A percentile compares a stretch with the other conserved stretches of the same genome.
Evolutionary conservation across 2,329 filamentous ascomycete genomes (phyloP).

Genomic region (Fusarium sp.): DNA sequence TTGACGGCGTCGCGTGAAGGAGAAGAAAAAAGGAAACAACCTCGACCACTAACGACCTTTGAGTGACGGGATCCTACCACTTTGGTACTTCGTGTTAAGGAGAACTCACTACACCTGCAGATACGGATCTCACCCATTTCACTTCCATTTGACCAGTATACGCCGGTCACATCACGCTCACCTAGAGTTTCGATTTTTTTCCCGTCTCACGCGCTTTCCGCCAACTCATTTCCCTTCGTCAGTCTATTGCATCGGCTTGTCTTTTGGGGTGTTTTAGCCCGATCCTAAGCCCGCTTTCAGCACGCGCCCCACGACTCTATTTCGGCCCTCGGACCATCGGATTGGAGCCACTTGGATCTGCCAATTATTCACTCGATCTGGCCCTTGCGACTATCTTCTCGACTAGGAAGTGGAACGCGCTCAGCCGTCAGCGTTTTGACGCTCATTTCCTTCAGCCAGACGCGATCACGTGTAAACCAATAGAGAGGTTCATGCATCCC

Average conservation of each 20-base stretch:
- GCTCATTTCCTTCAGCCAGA: slow-evolving; percentile 12
- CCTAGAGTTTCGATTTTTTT: slow-evolving; percentile 15
- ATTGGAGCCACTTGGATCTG: slow-evolving; percentile 39
- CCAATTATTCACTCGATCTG: slow-evolving; percentile 35
- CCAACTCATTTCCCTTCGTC: slow-evolving; percentile 34
- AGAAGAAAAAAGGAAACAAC: slow-evolving; percentile 27
- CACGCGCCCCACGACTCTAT: slow-evolving; percentile 45
- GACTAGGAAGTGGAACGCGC: slow-evolving; percentile 28
- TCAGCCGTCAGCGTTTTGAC: slow-evolving; percentile 6
- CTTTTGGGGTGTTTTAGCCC: slow-evolving; percentile 29
- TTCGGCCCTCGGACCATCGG: slow-evolving; percentile 41
- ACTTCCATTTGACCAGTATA: slow-evolving; percentile 17
- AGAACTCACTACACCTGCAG: slow-evolving; percentile 14
- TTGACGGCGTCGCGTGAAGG: slow-evolving; percentile 29
- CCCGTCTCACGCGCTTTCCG: slow-evolving; percentile 29
- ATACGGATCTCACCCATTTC: not conserved
- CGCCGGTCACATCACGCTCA: slow-evolving; percentile 27
- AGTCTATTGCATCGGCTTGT: slow-evolving; percentile 31
- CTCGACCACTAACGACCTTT: slow-evolving; percentile 24
- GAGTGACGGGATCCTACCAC: slow-evolving; percentile 20
- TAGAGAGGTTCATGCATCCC: slow-evolving; percentile 18
- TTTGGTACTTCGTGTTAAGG: slow-evolving; percentile 14
- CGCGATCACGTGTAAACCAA: slow-evolving; percentile 21
- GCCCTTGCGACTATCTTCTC: slow-evolving; percentile 16
- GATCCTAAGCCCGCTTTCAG: slow-evolving; percentile 38